Evolutionary conservation across 1,284 basidiomycete genomes (phyloP).

Genomic region (Apiotrichum gracile): DNA sequence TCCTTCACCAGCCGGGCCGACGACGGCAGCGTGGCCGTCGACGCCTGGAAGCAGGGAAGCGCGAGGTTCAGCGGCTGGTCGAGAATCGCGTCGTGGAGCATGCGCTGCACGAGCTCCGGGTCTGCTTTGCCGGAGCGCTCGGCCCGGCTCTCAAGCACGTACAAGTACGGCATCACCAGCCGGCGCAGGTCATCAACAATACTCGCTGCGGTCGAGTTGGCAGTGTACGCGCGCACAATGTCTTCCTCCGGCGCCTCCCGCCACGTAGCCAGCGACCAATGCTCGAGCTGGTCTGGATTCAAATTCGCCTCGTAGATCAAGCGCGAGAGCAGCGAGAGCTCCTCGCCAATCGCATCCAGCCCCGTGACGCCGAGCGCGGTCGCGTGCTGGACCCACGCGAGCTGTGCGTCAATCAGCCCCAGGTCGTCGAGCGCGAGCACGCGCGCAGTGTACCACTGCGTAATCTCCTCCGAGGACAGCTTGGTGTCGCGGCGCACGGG

Average conservation of each 20-base stretch:
- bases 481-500: conserved; percentile 10
- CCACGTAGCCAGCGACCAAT: conserved; percentile 74
- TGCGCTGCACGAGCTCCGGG: conserved; percentile 51
- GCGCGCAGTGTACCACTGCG: conserved; percentile 66
- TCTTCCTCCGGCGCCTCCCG: conserved; percentile 58
- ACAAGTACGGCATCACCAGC: conserved; percentile 83
- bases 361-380: conserved; percentile 70
- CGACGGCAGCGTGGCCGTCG: conserved; percentile 72
- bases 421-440: conserved; percentile 61
- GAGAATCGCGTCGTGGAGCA: conserved; percentile 72
- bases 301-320: conserved; percentile 70
- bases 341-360: conserved; percentile 80
- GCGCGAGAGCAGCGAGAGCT: conserved; percentile 73
- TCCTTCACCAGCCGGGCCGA: conserved; percentile 67
- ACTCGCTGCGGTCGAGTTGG: conserved; percentile 59
- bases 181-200: conserved; percentile 65
- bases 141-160: conserved; percentile 74
- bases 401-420: conserved; percentile 71
- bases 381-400: conserved; percentile 75
- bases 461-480: conserved; percentile 49
- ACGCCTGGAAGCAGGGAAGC: conserved; percentile 74
- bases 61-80: conserved; percentile 60
- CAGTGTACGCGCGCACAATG: conserved; percentile 68
- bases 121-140: conserved; percentile 71
- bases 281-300: conserved; percentile 23